Conservation (phyloP, 2,329 filamentous ascomycete species). For the Xylaria hypoxylon region DNA sequence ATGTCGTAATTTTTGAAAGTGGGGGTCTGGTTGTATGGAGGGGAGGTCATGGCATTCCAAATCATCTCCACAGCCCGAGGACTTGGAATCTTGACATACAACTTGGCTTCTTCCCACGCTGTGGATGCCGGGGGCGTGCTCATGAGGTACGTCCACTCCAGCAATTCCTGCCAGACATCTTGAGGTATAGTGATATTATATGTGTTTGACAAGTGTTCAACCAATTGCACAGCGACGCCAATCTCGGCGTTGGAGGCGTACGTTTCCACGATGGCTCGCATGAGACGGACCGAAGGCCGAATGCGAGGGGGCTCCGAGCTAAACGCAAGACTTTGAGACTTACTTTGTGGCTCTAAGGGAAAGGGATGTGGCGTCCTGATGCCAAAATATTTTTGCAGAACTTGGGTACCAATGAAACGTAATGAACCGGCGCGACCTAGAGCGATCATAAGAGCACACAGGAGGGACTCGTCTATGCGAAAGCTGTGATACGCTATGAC, state of each 20-base stretch:
- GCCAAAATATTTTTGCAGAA: constrained; percentile 50
- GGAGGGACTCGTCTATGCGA: constrained; percentile 54
- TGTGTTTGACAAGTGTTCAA: constrained; percentile 71
- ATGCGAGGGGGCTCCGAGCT: constrained; percentile 37
- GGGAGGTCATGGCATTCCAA: constrained; percentile 69
- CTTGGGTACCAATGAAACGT: constrained; percentile 47
- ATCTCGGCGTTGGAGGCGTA: constrained; percentile 76
- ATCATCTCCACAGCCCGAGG: constrained; percentile 61
- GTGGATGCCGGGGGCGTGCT: constrained; percentile 53
- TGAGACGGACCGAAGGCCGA: constrained; percentile 67
- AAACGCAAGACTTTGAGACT: background rate
- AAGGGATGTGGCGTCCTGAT: constrained; percentile 40
- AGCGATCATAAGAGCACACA: constrained; percentile 58
- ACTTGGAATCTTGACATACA: constrained; percentile 53
- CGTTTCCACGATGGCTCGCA: constrained; percentile 74
- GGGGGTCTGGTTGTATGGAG: constrained; percentile 68
- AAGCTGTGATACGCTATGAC: constrained; percentile 44
- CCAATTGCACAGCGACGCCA: constrained; percentile 65
- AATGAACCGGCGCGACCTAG: constrained; percentile 56
- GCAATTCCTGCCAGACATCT: constrained; percentile 72
- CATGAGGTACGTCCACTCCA: constrained; percentile 75
- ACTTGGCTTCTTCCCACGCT: constrained; percentile 53
- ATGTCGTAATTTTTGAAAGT: constrained; percentile 66
- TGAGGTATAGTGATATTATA: constrained; percentile 69
- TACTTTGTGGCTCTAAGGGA: background rate